A percentile compares a stretch with the other conserved stretches of the same genome.
phyloP scores from a whole-genome alignment of 2,329 filamentous ascomycete species.

The Pyricularia grisea region DNA sequence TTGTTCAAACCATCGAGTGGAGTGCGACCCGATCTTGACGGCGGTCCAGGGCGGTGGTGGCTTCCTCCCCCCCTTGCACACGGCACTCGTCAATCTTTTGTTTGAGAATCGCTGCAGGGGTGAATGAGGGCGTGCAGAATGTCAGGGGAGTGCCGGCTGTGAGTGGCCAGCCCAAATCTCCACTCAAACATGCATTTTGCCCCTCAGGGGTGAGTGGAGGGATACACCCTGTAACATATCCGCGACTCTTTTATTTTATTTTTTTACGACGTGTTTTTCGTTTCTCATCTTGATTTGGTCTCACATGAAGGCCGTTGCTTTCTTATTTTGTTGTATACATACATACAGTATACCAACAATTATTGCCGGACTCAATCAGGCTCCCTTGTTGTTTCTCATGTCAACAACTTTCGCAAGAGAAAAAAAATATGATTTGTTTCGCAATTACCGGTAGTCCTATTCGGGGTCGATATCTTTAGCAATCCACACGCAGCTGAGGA shows the following conservation, averaged over 20 bases:
- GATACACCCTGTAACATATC: not conserved
- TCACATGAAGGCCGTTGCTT: not conserved
- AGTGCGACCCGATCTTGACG: not conserved
- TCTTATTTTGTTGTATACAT: not conserved
- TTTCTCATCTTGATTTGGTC: not conserved
- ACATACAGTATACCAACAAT: not conserved
- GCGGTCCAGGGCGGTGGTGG: no score
- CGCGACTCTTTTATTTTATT: not conserved
- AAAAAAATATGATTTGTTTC: not conserved
- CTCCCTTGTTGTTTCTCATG: not conserved
- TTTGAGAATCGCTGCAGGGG: slow-evolving; percentile 1
- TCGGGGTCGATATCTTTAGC: not conserved
- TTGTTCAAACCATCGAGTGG: not conserved
- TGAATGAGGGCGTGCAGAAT: not conserved
- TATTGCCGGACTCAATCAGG: not conserved
- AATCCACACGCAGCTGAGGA: not conserved
- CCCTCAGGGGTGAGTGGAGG: not conserved
- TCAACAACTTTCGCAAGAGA: no score
- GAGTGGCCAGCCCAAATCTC: slow-evolving; percentile 1
- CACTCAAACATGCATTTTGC: not conserved
- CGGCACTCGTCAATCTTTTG: slow-evolving; percentile 2
- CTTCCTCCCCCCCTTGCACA: not conserved
- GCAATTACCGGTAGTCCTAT: not conserved
- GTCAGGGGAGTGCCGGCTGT: not conserved
- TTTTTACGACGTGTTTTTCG: not conserved